These are phyloP conservation scores for Ichthyophonus hoferi DNA, from an alignment of 208 protist genomes.

Conservation along the genomic window DNA sequence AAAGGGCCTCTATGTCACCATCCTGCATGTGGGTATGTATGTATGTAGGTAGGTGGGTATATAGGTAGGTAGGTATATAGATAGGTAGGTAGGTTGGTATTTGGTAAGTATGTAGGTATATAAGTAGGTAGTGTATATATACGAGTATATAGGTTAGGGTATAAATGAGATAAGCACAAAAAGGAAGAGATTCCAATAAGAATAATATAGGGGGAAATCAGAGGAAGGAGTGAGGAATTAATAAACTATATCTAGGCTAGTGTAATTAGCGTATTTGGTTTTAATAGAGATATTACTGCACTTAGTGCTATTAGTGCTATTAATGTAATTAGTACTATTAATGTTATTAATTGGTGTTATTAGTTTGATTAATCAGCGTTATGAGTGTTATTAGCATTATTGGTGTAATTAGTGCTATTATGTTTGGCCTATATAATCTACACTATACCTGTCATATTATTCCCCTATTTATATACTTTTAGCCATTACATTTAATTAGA, in stretches of 20 bases:
- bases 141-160: neutral
- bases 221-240: no score
- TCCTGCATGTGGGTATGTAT: neutral
- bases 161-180: neutral
- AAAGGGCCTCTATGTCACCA: neutral
- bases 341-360: no score
- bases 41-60: neutral
- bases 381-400: no score
- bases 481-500: no score
- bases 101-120: neutral
- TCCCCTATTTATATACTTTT: no score
- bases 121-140: neutral
- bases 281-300: neutral
- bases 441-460: no score
- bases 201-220: no score
- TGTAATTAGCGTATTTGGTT: neutral
- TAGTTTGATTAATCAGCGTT: no score
- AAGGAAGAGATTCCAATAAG: no score
- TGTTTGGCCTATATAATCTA: no score
- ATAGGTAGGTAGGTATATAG: neutral
- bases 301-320: neutral
- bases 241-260: neutral
- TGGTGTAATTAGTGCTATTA: no score
- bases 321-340: neutral
- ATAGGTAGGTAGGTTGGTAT: neutral